phyloP scores from a whole-genome alignment of 2,329 filamentous ascomycete species.

The Ascochyta pisi region DNA sequence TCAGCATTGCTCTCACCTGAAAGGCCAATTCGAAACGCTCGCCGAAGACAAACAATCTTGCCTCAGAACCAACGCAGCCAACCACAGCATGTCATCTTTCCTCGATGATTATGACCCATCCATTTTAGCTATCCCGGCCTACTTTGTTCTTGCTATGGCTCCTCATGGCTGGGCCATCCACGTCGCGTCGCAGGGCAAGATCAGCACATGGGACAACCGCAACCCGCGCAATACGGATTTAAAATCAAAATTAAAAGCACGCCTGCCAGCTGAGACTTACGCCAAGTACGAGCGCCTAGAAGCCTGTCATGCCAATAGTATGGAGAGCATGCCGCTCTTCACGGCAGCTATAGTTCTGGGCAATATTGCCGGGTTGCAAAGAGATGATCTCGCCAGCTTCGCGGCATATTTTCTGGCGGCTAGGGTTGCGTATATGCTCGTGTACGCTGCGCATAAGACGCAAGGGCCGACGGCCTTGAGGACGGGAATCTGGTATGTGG shows the following conservation, averaged over 20 bases:
- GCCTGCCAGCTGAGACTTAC: slow-evolving; percentile 47
- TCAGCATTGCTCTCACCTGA: neutral
- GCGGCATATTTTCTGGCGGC: slow-evolving; percentile 46
- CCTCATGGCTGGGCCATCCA: slow-evolving; percentile 51
- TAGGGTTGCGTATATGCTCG: slow-evolving; percentile 47
- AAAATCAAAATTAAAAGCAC: slow-evolving; percentile 46
- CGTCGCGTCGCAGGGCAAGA: slow-evolving; percentile 47
- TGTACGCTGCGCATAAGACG: slow-evolving; percentile 44
- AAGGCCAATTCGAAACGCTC: neutral
- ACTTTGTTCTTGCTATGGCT: slow-evolving; percentile 51
- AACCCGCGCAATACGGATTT: slow-evolving; percentile 50
- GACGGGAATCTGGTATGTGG: slow-evolving; percentile 29
- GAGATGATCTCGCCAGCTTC: slow-evolving; percentile 47
- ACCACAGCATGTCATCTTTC: slow-evolving; percentile 6
- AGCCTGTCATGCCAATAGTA: slow-evolving; percentile 54
- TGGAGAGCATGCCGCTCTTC: slow-evolving; percentile 57
- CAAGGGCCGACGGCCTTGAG: slow-evolving; percentile 28
- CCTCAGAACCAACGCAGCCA: neutral
- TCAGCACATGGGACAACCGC: slow-evolving; percentile 52
- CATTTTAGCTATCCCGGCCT: slow-evolving; percentile 55
- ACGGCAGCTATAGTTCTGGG: slow-evolving; percentile 53
- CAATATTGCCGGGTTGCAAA: slow-evolving; percentile 49
- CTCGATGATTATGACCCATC: slow-evolving; percentile 46
- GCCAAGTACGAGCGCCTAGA: slow-evolving; percentile 54
- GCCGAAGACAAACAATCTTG: neutral